Evolutionary conservation across 805 yeast species (phyloP), one percentile per base, ranked within the genome.

Genomic region (Wickerhamiella spandovensis): DNA sequence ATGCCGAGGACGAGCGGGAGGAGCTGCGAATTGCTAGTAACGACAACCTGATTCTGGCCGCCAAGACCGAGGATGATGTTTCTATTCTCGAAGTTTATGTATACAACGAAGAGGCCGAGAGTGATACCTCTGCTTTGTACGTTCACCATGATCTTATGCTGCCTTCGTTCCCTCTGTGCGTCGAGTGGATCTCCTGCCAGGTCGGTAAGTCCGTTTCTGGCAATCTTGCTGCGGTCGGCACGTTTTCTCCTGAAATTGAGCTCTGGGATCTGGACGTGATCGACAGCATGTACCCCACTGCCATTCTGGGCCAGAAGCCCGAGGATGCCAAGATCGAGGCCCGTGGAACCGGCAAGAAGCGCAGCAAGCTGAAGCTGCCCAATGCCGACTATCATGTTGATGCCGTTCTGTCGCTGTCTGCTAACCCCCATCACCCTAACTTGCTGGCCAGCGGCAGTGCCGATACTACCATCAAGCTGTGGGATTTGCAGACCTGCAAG

Each of bases 121-220:
- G 21, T 12, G 72, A 78, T 4, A 72, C 75, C 25, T 76, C 82
- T 49, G 78, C 81, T 38, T 69, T 92, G 55, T 92, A 92, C 62
- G 92, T 90, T 47, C 98, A 92, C 64, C 98, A 92, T 67, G 98
- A 92, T 65, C 69, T 90, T 58, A 87, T 92, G 96, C 74, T 92
- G 54, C 98, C 98, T 1, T 84, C 96, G 1, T 90, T 92, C 75
- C 98, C 98, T 42, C 74, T 92, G 53, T 87, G 97, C 64, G 89
- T 89, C 32, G 98, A 92, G 67, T 90, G 97, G 97, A 66, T 92
- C 55, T 84, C 86, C 65, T 28, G 30, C 28, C 74, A 72, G 54
- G 90, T 94, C 30, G 69, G 69, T 13, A 70, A 71, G 35, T 66
- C 67, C 30, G 75, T 78, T 53, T 68, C 79, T 28, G 96, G 95